These are phyloP conservation scores for Arabidopsis hybrid DNA, from an alignment of 441 rosid species.

Conservation along the genomic window DNA sequence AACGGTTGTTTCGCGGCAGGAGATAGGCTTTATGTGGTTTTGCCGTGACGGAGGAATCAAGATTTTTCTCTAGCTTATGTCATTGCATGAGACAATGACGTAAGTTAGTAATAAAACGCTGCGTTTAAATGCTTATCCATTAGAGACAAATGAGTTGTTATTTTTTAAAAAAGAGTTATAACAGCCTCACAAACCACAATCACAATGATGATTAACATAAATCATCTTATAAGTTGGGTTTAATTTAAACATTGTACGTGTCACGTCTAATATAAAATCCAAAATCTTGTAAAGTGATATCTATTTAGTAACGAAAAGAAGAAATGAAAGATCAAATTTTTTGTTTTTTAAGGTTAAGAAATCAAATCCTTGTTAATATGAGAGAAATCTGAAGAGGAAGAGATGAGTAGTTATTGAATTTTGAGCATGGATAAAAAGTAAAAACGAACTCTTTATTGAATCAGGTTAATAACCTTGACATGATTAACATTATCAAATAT, in stretches of 20 bases:
- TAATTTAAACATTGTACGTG: no score
- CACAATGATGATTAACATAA: background rate
- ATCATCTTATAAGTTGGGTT: background rate
- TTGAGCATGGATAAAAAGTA: background rate
- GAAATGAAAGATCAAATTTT: no score
- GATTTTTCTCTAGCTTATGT: background rate
- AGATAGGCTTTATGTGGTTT: constrained; percentile 46
- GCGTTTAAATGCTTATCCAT: background rate
- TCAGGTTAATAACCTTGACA: background rate
- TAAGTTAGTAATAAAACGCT: background rate
- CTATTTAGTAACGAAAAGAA: no score
- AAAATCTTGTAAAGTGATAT: background rate
- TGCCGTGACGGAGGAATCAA: constrained; percentile 11
- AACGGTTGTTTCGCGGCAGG: constrained; percentile 25
- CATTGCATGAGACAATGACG: background rate
- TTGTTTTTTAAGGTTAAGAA: background rate
- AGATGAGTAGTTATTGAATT: no score
- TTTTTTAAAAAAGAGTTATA: background rate
- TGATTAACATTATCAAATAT: background rate
- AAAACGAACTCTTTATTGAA: background rate
- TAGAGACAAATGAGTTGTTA: background rate
- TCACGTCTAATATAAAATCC: background rate
- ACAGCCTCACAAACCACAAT: background rate
- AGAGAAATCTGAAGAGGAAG: background rate
- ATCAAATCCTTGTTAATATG: background rate